Evolutionary conservation across 1,284 basidiomycete genomes (phyloP).

Genomic region (Singerocomus inundabilis): DNA sequence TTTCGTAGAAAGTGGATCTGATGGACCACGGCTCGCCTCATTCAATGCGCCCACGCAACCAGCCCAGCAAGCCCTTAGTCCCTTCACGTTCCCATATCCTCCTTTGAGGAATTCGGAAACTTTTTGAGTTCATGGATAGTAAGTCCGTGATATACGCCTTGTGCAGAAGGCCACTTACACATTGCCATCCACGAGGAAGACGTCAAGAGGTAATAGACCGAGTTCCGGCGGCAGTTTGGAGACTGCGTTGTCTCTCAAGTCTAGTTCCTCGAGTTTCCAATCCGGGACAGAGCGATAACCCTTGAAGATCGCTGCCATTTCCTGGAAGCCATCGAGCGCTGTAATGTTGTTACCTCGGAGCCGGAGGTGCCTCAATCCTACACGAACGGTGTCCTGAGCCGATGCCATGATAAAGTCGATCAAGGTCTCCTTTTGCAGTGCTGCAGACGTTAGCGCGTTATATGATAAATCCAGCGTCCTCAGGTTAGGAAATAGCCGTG

Average conservation of each 20-base stretch:
- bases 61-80: constrained; percentile 73
- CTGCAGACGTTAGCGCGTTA: constrained; percentile 57
- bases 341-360: constrained; percentile 65
- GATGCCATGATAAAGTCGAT: constrained; percentile 49
- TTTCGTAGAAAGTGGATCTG: neutral
- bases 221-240: constrained; percentile 62
- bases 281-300: constrained; percentile 57
- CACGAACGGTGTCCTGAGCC: constrained; percentile 25
- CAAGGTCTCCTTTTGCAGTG: constrained; percentile 48
- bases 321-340: constrained; percentile 59
- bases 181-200: constrained; percentile 82
- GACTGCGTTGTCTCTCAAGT: constrained; percentile 76
- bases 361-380: constrained; percentile 61
- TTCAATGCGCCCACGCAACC: constrained; percentile 70
- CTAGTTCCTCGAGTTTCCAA: constrained; percentile 78
- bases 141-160: constrained; percentile 1
- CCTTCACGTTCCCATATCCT: constrained; percentile 82
- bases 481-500: constrained; percentile 66
- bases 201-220: constrained; percentile 71
- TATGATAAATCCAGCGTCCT: constrained; percentile 70
- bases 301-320: constrained; percentile 58
- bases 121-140: constrained; percentile 26
- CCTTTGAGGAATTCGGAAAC: constrained; percentile 76
- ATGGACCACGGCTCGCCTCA: constrained; percentile 25
- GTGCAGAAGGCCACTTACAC: constrained; percentile 48